A percentile compares a stretch with the other conserved stretches of the same genome.
These are phyloP conservation scores for Dryas alaskensis DNA, from an alignment of 306 rosid genomes.

Conservation along the genomic window DNA sequence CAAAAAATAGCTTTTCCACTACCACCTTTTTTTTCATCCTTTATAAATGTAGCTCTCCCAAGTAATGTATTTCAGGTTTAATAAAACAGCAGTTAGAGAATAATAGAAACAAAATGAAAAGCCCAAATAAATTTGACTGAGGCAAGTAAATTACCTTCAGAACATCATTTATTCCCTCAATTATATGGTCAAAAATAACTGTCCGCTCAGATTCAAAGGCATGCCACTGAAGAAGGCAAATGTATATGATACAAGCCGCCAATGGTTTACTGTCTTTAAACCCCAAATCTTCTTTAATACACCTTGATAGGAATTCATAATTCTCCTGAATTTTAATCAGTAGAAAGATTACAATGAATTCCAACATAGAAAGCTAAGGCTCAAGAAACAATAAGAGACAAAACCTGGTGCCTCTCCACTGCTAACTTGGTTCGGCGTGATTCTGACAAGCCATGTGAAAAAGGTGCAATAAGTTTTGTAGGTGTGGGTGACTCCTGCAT, in stretches of 20 bases:
- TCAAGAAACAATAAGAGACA: conserved; percentile 20
- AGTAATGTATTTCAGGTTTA: background rate
- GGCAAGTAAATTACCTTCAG: conserved; percentile 57
- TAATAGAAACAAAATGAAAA: conserved; percentile 2
- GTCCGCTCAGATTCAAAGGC: conserved; percentile 96
- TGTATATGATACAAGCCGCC: conserved; percentile 83
- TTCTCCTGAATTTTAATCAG: conserved; percentile 57
- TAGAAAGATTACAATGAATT: background rate
- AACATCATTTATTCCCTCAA: conserved; percentile 81
- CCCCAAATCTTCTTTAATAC: conserved; percentile 82
- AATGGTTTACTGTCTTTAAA: conserved; percentile 82
- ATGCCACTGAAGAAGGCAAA: conserved; percentile 96
- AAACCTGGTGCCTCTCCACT: conserved; percentile 84
- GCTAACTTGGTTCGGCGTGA: conserved; percentile 71
- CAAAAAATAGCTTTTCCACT: background rate
- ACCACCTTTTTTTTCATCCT: background rate
- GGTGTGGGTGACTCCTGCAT: conserved; percentile 95
- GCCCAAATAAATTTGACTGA: background rate
- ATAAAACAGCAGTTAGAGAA: conserved; percentile 12
- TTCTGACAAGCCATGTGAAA: conserved; percentile 62
- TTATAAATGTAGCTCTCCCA: background rate
- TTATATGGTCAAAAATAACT: conserved; percentile 82
- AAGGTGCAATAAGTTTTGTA: conserved; percentile 58
- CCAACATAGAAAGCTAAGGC: conserved; percentile 6
- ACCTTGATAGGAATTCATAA: conserved; percentile 78